Evolutionary conservation across 2,329 filamentous ascomycete species (phyloP), one percentile per base, ranked within the genome.

Genomic region (Diaporthe longicolla): DNA sequence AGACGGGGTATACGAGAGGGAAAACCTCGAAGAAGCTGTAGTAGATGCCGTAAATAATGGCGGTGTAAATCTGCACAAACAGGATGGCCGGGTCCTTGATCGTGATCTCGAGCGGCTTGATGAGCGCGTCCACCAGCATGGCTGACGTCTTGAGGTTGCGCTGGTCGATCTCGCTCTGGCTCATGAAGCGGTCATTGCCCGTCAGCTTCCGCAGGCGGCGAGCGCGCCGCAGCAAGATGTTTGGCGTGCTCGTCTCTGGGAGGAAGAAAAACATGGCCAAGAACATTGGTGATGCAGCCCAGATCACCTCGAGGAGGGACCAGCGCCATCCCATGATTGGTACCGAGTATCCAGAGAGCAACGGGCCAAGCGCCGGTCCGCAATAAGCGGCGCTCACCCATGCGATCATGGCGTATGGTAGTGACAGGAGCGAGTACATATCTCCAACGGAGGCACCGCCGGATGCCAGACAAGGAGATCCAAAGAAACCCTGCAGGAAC

Each of bases 1-100:
- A 83, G 52, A 85, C 85, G 3, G 86, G 85, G 79, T 91, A 93
- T 72, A 93, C 90, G 19, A 92, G 83, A 5, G 91, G 90, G 80
- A 93, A 93, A n/a, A 88, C 88, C 78, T 93, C 91, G 79, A 93
- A 93, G 82, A 88, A 93, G 55, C 85, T 87, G 78, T 90, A 90
- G 83, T 90, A 91, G 79, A 90, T 91, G 70, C 85, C 89, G 81
- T 92, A 93, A 77, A 89, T 87, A 77, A 92, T 86, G 71, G 87
- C 87, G 4, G 88, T 90, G 81, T 92, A 93, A 50, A 91, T 72
- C 78, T 91, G 89, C 1, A 90, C 87, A 80, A 93, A 92, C 74
- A 90, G 80, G 76, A 93, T 87, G 17, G 90, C 88, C 0, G 91
- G 91, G 73, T 92, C 90, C 78, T 90, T 88, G 79, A 91, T 76